A percentile compares a stretch with the other conserved stretches of the same genome.
Conservation (phyloP, 2,329 filamentous ascomycete species). For the Emergomyces africanus region DNA sequence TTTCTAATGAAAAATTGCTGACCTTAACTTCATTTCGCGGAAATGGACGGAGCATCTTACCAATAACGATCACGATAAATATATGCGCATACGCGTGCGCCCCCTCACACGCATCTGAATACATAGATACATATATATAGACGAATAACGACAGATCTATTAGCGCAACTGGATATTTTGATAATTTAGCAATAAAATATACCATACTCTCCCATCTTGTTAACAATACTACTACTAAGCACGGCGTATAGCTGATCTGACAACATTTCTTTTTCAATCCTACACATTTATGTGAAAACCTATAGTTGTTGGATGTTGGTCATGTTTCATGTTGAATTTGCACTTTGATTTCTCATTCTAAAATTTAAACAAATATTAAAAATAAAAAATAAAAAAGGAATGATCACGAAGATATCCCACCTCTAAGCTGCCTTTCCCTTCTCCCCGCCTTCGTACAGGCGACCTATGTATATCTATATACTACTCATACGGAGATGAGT, state of each 20-base stretch:
- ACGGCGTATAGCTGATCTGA: background rate
- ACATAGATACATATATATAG: background rate
- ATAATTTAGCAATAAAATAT: background rate
- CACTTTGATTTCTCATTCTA: background rate
- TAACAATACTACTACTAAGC: background rate
- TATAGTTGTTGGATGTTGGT: background rate
- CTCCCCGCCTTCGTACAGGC: background rate
- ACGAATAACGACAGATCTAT: background rate
- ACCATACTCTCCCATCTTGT: background rate
- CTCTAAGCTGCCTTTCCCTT: background rate
- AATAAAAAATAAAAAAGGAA: background rate
- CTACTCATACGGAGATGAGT: background rate
- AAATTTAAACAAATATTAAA: too few species aligned
- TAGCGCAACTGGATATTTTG: background rate
- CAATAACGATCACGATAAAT: background rate
- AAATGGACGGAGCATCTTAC: background rate
- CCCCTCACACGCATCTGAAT: background rate
- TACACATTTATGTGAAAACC: background rate
- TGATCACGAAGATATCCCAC: background rate
- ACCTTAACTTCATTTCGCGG: background rate
- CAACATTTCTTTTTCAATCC: too few species aligned
- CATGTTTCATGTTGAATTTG: background rate
- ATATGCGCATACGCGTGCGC: background rate
- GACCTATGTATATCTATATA: background rate
- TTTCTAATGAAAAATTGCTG: background rate